These are phyloP conservation scores for Fusarium subtropicale DNA, from an alignment of 2,329 filamentous ascomycete genomes.

Conservation along the genomic window DNA sequence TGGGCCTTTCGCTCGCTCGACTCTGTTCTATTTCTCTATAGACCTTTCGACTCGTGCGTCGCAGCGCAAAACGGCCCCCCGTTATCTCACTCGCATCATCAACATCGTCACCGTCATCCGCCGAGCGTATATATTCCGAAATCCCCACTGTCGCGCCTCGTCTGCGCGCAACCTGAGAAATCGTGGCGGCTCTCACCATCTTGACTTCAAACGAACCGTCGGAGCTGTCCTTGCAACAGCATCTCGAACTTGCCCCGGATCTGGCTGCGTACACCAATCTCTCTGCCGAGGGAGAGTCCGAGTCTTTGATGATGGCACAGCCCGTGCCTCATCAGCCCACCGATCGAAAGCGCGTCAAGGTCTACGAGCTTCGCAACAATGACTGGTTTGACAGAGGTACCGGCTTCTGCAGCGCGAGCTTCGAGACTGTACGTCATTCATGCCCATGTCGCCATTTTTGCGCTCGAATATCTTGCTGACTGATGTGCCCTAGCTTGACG, in stretches of 20 bases:
- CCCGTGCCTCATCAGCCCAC: constrained; percentile 74
- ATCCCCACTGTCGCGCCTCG: constrained; percentile 43
- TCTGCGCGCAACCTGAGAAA: constrained; percentile 53
- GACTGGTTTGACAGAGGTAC: constrained; percentile 99
- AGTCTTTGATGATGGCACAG: constrained; percentile 78
- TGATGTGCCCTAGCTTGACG: constrained; percentile 60
- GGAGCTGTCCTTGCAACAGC: constrained; percentile 70
- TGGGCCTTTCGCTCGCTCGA: constrained; percentile 35
- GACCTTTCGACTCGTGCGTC: constrained; percentile 34
- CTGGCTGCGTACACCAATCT: constrained; percentile 63
- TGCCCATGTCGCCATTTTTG: constrained; percentile 20
- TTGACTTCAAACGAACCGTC: constrained; percentile 63
- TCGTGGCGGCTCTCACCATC: constrained; percentile 69
- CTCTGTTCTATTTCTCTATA: constrained; percentile 9
- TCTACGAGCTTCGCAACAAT: constrained; percentile 98
- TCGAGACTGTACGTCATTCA: constrained; percentile 73
- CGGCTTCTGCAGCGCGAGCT: constrained; percentile 88
- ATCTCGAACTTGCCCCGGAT: constrained; percentile 67
- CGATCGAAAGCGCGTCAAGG: constrained; percentile 88
- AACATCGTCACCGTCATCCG: not conserved
- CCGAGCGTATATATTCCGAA: constrained; percentile 14
- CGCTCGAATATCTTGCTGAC: constrained; percentile 35
- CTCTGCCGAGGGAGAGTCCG: constrained; percentile 65
- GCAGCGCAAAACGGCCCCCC: constrained; percentile 28
- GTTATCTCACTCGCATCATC: constrained; percentile 28